Base-by-base conservation (phyloP, 1,139 yeast genomes). In the Sugiyamaella novakii region DNA sequence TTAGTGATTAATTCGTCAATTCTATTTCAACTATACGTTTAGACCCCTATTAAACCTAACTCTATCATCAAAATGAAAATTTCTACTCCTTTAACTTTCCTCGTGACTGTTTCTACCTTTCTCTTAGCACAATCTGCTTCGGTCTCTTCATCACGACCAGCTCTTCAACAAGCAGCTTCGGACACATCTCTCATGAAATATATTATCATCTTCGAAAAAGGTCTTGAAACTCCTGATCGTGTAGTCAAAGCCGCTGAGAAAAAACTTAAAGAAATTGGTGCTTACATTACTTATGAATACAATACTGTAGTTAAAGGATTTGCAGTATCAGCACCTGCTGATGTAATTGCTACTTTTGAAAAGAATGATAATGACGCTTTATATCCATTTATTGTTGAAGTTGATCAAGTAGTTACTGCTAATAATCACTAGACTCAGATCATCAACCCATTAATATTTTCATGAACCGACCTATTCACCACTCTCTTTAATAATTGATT, bases 351-450 rank as follows among this genome's bases (percentile, higher is more conserved):
- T 8, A 51, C 54, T 31, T 54, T 70, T 21, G 60, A 63, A 19
- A 49, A 51, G 18, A 55, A 60, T 31, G 52, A 49, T 18, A 56
- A 61, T 43, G 58, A 62, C 53, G 45, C 56, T 21, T 64, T 66
- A 30, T 65, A 57, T 48, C 76, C 77, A 3, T 72, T 73, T 53
- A 59, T 67, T 37, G 59, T 73, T 39, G 77, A 73, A 52, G 67
- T 59, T 34, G 77, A 73, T 57, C 57, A 67, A 47, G 62, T 44
- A 22, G 52, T 49, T 24, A 12, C 43, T 14, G 50, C 50, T 24
- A 37, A 47, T 35, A 42, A 46, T 28, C 43, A 44, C 30, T 44
- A 21, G 24, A n/a, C n/a, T n/a, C n/a, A n/a, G n/a, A n/a, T n/a
- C n/a, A n/a, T n/a, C n/a, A n/a, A n/a, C n/a, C 11, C 24, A 33